Conservation (phyloP, 441 rosid genomes). For the Mallotus repandus region DNA sequence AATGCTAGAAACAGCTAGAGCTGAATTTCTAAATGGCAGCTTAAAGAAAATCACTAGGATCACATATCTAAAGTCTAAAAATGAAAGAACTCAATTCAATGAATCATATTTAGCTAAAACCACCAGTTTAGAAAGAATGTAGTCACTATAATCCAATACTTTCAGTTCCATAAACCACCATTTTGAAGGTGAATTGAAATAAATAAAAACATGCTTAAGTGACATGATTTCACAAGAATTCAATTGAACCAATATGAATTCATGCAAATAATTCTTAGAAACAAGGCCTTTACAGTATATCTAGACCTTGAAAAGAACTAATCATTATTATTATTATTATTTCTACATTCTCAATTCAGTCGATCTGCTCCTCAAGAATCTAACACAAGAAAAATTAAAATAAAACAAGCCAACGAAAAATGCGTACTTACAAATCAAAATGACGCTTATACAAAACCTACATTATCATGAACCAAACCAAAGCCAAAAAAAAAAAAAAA, state of each 20-base stretch:
- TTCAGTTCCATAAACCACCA: no score
- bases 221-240: no score
- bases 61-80: not conserved
- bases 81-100: not conserved
- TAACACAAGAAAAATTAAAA: no score
- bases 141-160: no score
- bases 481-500: not conserved
- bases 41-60: not conserved
- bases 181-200: no score
- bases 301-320: not conserved
- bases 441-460: not conserved
- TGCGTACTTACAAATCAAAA: no score
- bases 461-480: not conserved
- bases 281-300: not conserved
- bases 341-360: not conserved
- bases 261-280: no score
- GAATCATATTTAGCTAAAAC: no score
- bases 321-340: not conserved
- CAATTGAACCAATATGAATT: no score
- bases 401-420: no score
- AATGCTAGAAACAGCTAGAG: not conserved
- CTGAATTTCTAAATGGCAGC: slow-evolving; percentile 1
- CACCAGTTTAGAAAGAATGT: no score
- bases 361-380: not conserved
- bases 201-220: no score